These are phyloP conservation scores for Discostella stelligeroides DNA, from an alignment of 108 stramenopile genomes.

Conservation along the genomic window DNA sequence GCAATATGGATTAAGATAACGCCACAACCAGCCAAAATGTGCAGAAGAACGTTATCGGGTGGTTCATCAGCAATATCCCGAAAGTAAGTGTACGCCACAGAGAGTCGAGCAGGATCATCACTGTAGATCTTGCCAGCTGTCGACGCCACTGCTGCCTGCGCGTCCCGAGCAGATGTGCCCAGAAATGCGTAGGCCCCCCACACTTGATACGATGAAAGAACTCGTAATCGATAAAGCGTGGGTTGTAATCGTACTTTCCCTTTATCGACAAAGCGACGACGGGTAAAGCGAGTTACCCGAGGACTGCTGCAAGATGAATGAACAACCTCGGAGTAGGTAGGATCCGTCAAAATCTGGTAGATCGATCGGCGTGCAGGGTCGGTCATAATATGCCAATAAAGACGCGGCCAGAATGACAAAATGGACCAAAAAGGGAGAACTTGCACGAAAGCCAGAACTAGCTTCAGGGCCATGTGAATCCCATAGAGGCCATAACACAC, in stretches of 20 bases:
- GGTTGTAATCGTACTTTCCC: neutral
- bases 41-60: neutral
- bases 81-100: neutral
- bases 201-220: neutral
- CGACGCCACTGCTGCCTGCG: neutral
- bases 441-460: neutral
- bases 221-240: neutral
- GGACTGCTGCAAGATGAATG: too few species aligned
- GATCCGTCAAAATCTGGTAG: neutral
- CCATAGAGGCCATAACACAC: too few species aligned
- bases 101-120: neutral
- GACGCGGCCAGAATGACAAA: neutral
- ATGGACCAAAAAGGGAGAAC: neutral
- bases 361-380: neutral
- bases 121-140: neutral
- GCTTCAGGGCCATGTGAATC: neutral
- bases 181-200: neutral
- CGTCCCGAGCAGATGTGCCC: neutral
- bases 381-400: slow-evolving; percentile 4
- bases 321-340: neutral
- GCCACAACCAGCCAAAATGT: neutral
- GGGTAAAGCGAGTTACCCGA: neutral
- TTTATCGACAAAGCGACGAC: neutral
- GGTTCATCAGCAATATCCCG: neutral
- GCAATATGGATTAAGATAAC: neutral